phyloP scores from a whole-genome alignment of 2,329 filamentous ascomycete genomes.

The Calonectria pseudoreteaudii region DNA sequence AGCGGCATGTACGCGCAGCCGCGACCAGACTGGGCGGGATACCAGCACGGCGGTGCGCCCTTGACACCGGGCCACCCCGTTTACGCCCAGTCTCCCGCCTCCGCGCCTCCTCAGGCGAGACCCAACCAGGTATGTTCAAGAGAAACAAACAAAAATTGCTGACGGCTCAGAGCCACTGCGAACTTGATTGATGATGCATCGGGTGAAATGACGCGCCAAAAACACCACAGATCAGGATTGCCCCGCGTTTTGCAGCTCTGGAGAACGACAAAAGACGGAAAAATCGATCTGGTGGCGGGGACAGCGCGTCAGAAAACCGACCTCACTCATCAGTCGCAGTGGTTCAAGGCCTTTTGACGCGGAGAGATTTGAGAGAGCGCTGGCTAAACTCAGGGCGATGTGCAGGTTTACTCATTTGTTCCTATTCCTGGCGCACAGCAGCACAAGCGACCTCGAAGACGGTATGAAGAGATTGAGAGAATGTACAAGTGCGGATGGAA shows the following conservation, averaged over 20 bases:
- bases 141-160: neutral
- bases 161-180: neutral
- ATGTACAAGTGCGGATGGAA: constrained; percentile 99
- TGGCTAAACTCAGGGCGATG: neutral
- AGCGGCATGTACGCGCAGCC: constrained; percentile 74
- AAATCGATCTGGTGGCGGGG: neutral
- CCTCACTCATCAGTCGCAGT: neutral
- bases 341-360: neutral
- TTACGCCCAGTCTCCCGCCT: constrained; percentile 67
- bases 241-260: neutral
- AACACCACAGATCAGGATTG: neutral
- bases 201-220: neutral
- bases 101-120: constrained; percentile 65
- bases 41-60: constrained; percentile 65
- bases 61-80: constrained; percentile 65
- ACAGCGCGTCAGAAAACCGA: neutral
- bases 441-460: constrained; percentile 91
- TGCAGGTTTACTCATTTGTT: constrained; percentile 94
- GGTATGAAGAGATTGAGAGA: constrained; percentile 98
- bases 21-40: constrained; percentile 80
- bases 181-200: neutral
- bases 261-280: neutral
- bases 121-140: constrained; percentile 68
- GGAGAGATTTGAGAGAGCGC: neutral
- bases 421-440: constrained; percentile 97